phyloP scores from a whole-genome alignment of 495 filamentous ascomycete species.

The Echria macrotheca region DNA sequence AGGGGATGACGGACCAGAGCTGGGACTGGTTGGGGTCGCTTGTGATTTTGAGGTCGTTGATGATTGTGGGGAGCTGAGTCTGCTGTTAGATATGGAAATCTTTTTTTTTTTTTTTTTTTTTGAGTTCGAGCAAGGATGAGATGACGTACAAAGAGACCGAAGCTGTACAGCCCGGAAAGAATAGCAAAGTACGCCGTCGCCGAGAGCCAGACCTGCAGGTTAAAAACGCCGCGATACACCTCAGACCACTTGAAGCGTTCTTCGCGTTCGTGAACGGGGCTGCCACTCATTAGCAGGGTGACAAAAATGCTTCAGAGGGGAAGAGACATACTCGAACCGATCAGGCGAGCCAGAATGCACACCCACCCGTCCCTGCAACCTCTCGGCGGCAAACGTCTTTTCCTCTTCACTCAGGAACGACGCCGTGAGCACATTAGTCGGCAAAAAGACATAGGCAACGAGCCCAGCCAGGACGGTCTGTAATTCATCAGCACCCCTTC shows the following conservation, averaged over 20 bases:
- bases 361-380: constrained; percentile 31
- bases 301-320: not conserved
- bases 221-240: constrained; percentile 53
- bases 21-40: constrained; percentile 59
- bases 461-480: constrained; percentile 51
- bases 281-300: too few species aligned
- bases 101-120: too few species aligned
- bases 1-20: constrained; percentile 63
- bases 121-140: not conserved
- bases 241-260: constrained; percentile 62
- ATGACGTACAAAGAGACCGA: constrained; percentile 48
- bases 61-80: constrained; percentile 66
- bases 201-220: constrained; percentile 52
- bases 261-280: constrained; percentile 32
- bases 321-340: constrained; percentile 26
- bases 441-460: constrained; percentile 50
- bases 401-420: constrained; percentile 47
- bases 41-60: constrained; percentile 52
- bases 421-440: constrained; percentile 52
- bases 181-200: constrained; percentile 42
- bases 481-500: constrained; percentile 13
- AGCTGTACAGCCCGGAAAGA: constrained; percentile 41
- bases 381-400: constrained; percentile 31
- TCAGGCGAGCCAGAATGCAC: constrained; percentile 22
- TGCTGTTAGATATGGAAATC: constrained; percentile 30